Evolutionary conservation across 257 asterid species (phyloP).

Genomic region (Agastache rugosa): DNA sequence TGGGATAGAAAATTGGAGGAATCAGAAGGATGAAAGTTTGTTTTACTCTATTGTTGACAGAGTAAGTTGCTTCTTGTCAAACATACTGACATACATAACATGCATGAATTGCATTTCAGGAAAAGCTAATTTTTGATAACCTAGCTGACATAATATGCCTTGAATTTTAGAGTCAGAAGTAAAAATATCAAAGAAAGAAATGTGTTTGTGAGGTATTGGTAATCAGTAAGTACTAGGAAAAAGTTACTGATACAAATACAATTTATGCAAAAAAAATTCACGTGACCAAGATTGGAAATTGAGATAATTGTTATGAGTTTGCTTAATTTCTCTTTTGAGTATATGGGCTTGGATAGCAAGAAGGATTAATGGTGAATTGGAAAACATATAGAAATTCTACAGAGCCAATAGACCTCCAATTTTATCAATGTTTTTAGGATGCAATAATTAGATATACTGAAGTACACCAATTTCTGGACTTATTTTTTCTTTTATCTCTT

Average conservation of each 20-base stretch:
- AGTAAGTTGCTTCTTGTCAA: background rate
- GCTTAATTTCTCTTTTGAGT: background rate
- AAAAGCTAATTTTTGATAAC: background rate
- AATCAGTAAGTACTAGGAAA: background rate
- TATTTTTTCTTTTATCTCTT: background rate
- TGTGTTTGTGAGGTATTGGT: background rate
- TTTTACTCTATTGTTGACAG: conserved; percentile 14
- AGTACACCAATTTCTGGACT: background rate
- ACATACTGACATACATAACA: background rate
- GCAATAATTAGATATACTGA: background rate
- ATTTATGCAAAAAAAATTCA: background rate
- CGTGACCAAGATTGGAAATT: background rate
- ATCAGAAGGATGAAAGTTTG: background rate
- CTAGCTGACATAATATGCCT: background rate
- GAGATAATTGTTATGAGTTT: conserved; percentile 13
- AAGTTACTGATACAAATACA: background rate
- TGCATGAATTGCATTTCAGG: background rate
- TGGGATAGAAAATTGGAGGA: background rate
- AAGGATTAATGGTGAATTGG: background rate
- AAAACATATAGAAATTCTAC: background rate
- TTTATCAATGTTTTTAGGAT: background rate
- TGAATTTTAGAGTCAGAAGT: background rate
- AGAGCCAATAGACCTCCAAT: conserved; percentile 5
- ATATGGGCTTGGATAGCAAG: background rate
- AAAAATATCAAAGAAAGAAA: conserved; percentile 15